Evolutionary conservation across 129 eudicot genomes (phyloP), one percentile per base, ranked within the genome.

Genomic region (Saussurea involucrata): DNA sequence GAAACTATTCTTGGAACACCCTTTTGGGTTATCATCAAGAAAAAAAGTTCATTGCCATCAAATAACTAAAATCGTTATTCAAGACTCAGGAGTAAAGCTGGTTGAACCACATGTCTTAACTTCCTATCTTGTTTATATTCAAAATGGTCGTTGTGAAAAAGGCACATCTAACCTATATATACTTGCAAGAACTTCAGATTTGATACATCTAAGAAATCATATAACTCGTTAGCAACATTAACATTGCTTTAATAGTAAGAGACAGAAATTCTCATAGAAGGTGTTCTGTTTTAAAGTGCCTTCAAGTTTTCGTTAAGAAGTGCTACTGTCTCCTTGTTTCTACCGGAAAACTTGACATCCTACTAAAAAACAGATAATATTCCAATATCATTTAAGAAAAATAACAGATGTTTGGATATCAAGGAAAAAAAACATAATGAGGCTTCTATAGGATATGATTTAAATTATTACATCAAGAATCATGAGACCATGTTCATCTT

Each of bases 391-490:
- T n/a, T n/a, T n/a, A n/a, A n/a, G n/a, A n/a, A n/a, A n/a, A n/a
- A n/a, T n/a, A n/a, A n/a, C n/a, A n/a, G n/a, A n/a, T n/a, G n/a
- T n/a, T n/a, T n/a, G n/a, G n/a, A n/a, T n/a, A 61, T 78, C 63
- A 60, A 58, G 76, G n/a, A n/a, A 69, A 25, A 78, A 40, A 27
- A 34, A 79, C 55, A 27, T 69, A 29, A 27, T 27, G 20, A 34
- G 8, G 36, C 75, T 69, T 69, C 22, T 29, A 24, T 69, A 60
- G 8, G 21, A 60, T 57, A 8, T 68, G 17, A 44, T 42, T 44
- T 17, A 36, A 42, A 24, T 60, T 22, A 60, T 60, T 8, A 20
- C 25, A 21, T 60, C 25, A 22, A 60, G 65, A 22, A 21, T 60
- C 61, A 53, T 53, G 61, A 53, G 22, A 53, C 61, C 69, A 69